A percentile compares a stretch with the other conserved stretches of the same genome.
These are phyloP conservation scores for Teratosphaeria destructans DNA, from an alignment of 2,329 filamentous ascomycete genomes.

Conservation along the genomic window DNA sequence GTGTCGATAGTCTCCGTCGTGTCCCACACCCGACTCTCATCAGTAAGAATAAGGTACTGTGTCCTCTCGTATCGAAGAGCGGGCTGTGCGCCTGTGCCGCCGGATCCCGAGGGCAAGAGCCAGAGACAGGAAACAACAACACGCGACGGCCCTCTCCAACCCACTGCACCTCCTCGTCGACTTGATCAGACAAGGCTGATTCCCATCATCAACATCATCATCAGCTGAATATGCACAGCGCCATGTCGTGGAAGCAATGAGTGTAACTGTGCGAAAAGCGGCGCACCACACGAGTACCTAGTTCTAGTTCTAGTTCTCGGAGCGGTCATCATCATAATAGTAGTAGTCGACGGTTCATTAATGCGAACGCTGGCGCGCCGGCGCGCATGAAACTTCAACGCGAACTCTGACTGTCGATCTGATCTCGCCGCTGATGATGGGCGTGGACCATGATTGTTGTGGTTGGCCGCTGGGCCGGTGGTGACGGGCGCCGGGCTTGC, in stretches of 20 bases:
- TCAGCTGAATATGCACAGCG: neutral
- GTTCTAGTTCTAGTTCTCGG: neutral
- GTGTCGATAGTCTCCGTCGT: neutral
- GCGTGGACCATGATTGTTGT: no score
- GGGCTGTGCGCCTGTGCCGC: neutral
- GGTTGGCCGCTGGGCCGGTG: no score
- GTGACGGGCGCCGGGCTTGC: no score
- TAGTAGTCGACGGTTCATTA: neutral
- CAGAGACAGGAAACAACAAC: neutral
- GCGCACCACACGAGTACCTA: no score
- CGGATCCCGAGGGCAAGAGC: neutral
- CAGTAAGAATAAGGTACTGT: no score
- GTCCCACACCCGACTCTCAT: neutral
- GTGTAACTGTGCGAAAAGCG: no score
- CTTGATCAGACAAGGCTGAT: neutral
- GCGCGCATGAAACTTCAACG: neutral
- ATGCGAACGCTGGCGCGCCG: neutral
- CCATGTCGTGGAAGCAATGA: neutral
- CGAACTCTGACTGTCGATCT: neutral
- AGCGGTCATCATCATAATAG: neutral
- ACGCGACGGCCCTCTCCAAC: neutral
- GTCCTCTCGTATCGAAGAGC: neutral
- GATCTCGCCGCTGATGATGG: neutral
- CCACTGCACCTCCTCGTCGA: neutral
- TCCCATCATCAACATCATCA: neutral